A percentile compares a stretch with the other conserved stretches of the same genome.
Evolutionary conservation across 2,329 filamentous ascomycete genomes (phyloP).

Genomic region (Verticillium tricorpus): DNA sequence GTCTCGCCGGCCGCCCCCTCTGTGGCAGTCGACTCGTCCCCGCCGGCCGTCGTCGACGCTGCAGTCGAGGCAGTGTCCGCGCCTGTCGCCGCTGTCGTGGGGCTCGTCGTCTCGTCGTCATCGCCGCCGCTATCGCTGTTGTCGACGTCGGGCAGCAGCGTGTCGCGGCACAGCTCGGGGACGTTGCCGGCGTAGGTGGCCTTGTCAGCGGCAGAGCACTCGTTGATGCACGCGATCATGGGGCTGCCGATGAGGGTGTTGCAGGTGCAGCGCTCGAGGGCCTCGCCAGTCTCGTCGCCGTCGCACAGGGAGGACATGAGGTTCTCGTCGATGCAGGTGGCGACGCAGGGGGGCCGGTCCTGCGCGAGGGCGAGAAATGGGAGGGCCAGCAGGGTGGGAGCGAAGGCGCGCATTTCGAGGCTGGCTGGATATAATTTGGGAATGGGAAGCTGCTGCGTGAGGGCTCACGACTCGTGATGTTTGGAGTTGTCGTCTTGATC

Average conservation of each 20-base stretch:
- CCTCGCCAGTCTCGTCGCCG: conserved; percentile 8
- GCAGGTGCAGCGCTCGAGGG: conserved; percentile 7
- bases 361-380: background rate
- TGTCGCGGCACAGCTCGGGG: background rate
- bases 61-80: background rate
- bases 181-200: background rate
- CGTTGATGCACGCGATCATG: conserved; percentile 6
- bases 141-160: conserved; percentile 1
- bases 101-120: background rate
- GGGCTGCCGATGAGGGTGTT: conserved; percentile 2
- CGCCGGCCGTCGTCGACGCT: background rate
- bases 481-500: background rate
- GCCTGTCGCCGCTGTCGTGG: background rate
- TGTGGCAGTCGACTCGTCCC: background rate
- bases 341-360: conserved; percentile 2
- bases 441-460: background rate
- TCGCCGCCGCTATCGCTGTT: background rate
- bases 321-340: conserved; percentile 1
- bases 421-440: background rate
- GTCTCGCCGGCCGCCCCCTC: background rate
- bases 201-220: conserved; percentile 3
- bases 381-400: background rate
- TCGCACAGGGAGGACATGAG: conserved; percentile 8
- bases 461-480: background rate
- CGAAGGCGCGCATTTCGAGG: background rate